Conservation (phyloP, 441 rosid genomes). For the Metrosideros polymorpha region DNA sequence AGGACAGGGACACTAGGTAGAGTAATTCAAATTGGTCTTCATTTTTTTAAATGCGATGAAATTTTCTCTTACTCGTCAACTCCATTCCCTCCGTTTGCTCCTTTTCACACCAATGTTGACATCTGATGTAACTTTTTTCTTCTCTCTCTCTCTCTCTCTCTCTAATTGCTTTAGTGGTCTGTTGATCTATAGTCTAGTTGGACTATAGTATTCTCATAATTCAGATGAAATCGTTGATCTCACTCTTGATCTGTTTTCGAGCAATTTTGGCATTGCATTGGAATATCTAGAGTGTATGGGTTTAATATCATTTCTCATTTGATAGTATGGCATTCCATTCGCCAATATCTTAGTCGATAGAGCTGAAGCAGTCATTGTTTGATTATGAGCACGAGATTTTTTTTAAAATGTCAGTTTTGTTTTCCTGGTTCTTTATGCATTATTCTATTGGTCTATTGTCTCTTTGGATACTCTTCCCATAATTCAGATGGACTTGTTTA, state of each 20-base stretch:
- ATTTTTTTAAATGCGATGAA: constrained; percentile 25
- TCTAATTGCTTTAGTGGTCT: not conserved
- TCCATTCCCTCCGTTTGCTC: constrained; percentile 25
- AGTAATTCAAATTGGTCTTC: not conserved
- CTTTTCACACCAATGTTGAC: not conserved
- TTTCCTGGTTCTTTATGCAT: not conserved
- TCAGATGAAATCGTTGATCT: not conserved
- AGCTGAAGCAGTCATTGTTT: not conserved
- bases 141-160: no score
- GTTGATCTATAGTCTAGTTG: constrained; percentile 15
- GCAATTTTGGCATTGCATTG: not conserved
- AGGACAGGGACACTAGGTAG: constrained; percentile 10
- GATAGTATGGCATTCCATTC: not conserved
- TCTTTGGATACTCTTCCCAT: constrained; percentile 21
- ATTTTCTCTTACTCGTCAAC: constrained; percentile 14
- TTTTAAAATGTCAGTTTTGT: not conserved
- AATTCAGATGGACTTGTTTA: not conserved
- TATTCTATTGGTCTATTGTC: not conserved
- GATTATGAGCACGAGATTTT: not conserved
- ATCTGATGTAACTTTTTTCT: constrained; percentile 8
- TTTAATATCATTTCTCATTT: not conserved
- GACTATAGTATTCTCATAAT: constrained; percentile 17
- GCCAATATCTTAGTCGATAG: not conserved
- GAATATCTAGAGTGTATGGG: not conserved
- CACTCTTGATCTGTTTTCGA: not conserved